A percentile compares a stretch with the other conserved stretches of the same genome.
These are phyloP conservation scores for Paramecium biaurelia DNA, from an alignment of 73 alveolate genomes.

Conservation along the genomic window DNA sequence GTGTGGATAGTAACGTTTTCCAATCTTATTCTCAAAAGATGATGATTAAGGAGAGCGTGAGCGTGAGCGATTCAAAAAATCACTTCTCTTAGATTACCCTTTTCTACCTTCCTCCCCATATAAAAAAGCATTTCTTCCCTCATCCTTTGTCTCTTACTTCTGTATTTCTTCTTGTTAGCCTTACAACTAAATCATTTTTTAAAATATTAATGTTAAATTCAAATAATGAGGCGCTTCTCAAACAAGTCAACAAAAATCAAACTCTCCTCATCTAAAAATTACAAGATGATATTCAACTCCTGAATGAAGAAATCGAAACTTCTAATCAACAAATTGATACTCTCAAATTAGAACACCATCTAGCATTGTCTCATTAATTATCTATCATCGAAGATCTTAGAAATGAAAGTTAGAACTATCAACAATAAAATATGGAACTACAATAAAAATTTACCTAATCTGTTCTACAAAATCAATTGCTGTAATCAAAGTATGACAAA, in stretches of 20 bases:
- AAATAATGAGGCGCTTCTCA: conserved; percentile 17
- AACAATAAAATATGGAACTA: neutral
- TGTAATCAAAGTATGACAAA: neutral
- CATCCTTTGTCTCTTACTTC: neutral
- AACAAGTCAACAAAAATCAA: neutral
- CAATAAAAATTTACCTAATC: neutral
- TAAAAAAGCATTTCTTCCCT: neutral
- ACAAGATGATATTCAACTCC: neutral
- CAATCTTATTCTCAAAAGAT: conserved; percentile 13
- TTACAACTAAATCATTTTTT: conserved; percentile 8
- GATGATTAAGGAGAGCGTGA: neutral
- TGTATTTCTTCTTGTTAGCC: neutral
- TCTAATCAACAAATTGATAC: neutral
- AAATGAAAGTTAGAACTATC: neutral
- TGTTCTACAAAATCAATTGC: neutral
- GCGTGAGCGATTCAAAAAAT: neutral
- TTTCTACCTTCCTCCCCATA: neutral
- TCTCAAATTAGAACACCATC: neutral
- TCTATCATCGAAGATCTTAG: neutral
- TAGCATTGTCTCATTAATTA: neutral
- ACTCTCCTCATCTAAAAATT: neutral
- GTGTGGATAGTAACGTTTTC: neutral
- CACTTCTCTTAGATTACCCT: neutral
- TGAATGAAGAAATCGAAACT: neutral
- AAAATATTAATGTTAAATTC: conserved; percentile 15